Evolutionary conservation across 139 green algal species (phyloP), one percentile per base, ranked within the genome.

Genomic region (Trebouxia sp.): DNA sequence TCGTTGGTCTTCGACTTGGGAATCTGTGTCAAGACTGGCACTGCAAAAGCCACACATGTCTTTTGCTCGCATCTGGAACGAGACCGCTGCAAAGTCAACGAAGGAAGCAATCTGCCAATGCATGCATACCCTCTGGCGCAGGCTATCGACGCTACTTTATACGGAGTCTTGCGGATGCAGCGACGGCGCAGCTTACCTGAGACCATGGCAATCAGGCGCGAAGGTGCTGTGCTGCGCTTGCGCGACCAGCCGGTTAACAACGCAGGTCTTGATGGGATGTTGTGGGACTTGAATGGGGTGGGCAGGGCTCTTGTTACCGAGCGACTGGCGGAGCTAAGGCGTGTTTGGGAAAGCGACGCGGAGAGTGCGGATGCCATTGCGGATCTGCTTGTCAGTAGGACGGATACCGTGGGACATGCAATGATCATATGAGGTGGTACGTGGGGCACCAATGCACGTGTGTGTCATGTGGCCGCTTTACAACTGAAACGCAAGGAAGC

Each of bases 1-100:
- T 76, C 66, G 26, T 76, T 35, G 20, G 66, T 76, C 66, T 76
- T 76, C 37, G 35, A 30, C 8, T 76, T 76, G 37, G 66, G 66
- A 37, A 76, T 24, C 28, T 69, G 58, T 41, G 58, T 69, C 28
- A 69, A 30, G 58, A 30, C 58, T 42, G 58, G 58, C 28, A 69
- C 58, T 69, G 58, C 58, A 69, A 11, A 42, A 10, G 24, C 7
- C 24, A 42, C 24, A 9, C 28, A 10, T n/a, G n/a, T n/a, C n/a
- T n/a, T n/a, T n/a, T n/a, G n/a, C n/a, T n/a, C n/a, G n/a, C n/a
- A n/a, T n/a, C n/a, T n/a, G n/a, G n/a, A n/a, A n/a, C n/a, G n/a
- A n/a, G n/a, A n/a, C n/a, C n/a, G n/a, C n/a, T 5, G 4, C 47
- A 53, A 53, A 1, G 3, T 53, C 2, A 26, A 17, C 47, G 20